These are phyloP conservation scores for Annona cherimola DNA, from an alignment of 164 flowering plant genomes.

Conservation along the genomic window DNA sequence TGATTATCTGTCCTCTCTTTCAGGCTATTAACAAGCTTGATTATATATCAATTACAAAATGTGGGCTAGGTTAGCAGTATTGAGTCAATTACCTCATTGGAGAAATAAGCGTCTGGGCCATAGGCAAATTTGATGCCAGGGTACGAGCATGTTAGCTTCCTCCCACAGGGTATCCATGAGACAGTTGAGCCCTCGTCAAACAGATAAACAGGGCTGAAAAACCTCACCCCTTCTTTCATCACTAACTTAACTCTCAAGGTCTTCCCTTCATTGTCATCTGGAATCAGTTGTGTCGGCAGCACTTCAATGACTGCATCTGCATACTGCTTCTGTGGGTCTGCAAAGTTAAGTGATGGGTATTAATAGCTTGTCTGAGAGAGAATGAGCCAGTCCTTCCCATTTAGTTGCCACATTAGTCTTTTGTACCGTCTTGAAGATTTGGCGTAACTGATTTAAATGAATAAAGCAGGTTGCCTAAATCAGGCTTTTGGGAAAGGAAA, in stretches of 20 bases:
- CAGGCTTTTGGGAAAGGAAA: not conserved
- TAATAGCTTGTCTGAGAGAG: not conserved
- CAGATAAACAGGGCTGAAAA: conserved; percentile 83
- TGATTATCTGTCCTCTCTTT: not conserved
- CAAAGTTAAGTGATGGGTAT: conserved; percentile 8
- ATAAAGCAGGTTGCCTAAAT: not conserved
- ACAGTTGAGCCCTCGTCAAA: conserved; percentile 96
- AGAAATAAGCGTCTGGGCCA: conserved; percentile 80
- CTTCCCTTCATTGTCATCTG: conserved; percentile 86
- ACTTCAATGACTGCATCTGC: conserved; percentile 99
- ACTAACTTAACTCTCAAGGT: conserved; percentile 80
- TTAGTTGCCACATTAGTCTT: too few species aligned
- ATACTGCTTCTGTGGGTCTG: conserved; percentile 96
- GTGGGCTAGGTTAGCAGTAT: not conserved
- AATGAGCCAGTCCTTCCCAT: not conserved
- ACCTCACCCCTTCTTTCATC: conserved; percentile 85
- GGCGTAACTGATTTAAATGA: not conserved
- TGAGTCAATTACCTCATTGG: conserved; percentile 57
- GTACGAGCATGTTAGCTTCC: conserved; percentile 95
- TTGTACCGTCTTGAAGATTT: not conserved
- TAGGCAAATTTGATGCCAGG: conserved; percentile 92
- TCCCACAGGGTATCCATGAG: conserved; percentile 97
- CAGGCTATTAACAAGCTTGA: not conserved
- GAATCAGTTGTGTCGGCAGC: conserved; percentile 83
- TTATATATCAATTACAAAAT: not conserved